Base-by-base conservation (phyloP, 805 yeast species). In the Schwanniomyces yamadae region DNA sequence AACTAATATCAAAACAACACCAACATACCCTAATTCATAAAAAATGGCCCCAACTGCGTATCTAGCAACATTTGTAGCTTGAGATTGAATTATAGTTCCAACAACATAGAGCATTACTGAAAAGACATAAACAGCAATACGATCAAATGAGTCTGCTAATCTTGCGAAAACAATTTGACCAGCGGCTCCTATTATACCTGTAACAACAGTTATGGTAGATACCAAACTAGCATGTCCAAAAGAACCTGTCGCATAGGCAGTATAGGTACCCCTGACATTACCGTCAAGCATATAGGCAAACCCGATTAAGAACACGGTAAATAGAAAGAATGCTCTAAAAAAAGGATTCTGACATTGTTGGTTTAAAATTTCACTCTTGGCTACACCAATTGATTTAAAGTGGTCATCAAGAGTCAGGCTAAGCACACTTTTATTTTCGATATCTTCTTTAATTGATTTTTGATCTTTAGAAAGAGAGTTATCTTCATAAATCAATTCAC, bases 11-110 rank as follows among this genome's bases (percentile, higher is more conserved):
- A 50, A 33, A 20, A 45, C 42, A 10, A 42, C 37, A 23, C 55
- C 55, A 16, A 27, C 29, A 12, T 46, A 38, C 8, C 54, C 55
- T 24, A 50, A 37, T 23, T 40, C 36, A 28, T 49, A 49, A 34
- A 57, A 44, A 19, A 57, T 60, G 2, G 61, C 54, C 31, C 63
- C 63, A 22, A 49, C 59, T 18, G 61, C 61, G 36, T 52, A 57
- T 7, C 54, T 42, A 19, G 56, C 46, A 15, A 57, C 53, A 34
- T 50, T 52, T 24, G 42, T 46, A 15, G 63, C 58, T 38, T 57
- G 60, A 2, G 59, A 55, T 47, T 55, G 56, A 26, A 57, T 55
- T 16, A 57, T 39, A 5, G 61, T 54, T 3, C 63, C 63, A 15
- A 57, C 52, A 6, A 48, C 47, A 36, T 57, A 57, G 35, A 56